phyloP scores from a whole-genome alignment of 345 rosid genomes.

The Eucalyptus sp. region DNA sequence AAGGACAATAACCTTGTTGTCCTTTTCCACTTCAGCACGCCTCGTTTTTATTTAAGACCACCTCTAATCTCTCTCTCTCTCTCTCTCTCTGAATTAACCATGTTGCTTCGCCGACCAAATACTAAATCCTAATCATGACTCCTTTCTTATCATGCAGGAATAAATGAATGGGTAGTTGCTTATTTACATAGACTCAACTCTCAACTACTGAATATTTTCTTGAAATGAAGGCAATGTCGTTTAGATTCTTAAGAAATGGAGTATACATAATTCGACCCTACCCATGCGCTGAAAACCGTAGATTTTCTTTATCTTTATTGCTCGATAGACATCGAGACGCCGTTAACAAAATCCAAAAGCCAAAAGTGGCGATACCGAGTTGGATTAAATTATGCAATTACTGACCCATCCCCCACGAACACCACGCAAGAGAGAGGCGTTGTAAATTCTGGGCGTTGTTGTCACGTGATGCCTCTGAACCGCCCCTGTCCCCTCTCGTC shows the following conservation, averaged over 20 bases:
- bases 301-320: not conserved
- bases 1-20: not conserved
- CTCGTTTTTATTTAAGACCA: not conserved
- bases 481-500: not conserved
- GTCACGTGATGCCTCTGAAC: not conserved
- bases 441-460: not conserved
- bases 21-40: not conserved
- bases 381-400: not conserved
- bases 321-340: not conserved
- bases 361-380: not conserved
- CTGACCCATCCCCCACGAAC: not conserved
- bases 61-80: not conserved
- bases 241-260: not conserved
- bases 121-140: not conserved
- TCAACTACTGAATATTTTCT: not conserved
- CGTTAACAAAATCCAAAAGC: not conserved
- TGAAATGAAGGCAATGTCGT: not conserved
- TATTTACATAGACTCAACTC: not conserved
- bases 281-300: not conserved
- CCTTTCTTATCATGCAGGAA: not conserved
- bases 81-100: not conserved
- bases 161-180: not conserved
- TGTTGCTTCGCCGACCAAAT: not conserved
- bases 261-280: not conserved
- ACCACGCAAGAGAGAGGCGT: not conserved